Percentiles rank a stretch among this genome's conserved stretches.
These are phyloP conservation scores for Penicillium thymicola DNA, from an alignment of 2,329 filamentous ascomycete species.

Conservation along the genomic window DNA sequence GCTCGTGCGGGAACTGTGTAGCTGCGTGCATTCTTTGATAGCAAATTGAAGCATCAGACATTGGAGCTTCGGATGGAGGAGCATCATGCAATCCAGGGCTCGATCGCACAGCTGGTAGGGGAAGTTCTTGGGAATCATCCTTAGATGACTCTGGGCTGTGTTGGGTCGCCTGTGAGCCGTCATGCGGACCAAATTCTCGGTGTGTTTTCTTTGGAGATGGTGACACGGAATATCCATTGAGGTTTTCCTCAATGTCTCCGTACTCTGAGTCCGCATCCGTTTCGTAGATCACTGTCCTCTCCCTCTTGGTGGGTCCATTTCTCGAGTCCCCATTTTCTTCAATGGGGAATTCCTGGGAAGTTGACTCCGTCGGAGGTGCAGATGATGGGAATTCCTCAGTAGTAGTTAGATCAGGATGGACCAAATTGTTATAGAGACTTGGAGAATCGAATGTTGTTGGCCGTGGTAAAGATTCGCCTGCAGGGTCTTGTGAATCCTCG, in stretches of 20 bases:
- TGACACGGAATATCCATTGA: slow-evolving; percentile 13
- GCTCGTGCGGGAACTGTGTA: slow-evolving; percentile 38
- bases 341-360: neutral
- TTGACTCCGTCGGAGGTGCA: slow-evolving; percentile 1
- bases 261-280: slow-evolving; percentile 42
- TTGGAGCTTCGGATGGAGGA: slow-evolving; percentile 26
- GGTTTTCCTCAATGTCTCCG: slow-evolving; percentile 26
- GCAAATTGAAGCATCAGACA: slow-evolving; percentile 38
- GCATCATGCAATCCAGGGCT: slow-evolving; percentile 24
- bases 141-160: slow-evolving; percentile 11
- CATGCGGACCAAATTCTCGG: neutral
- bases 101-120: slow-evolving; percentile 23
- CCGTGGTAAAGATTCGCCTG: neutral
- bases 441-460: neutral
- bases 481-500: slow-evolving; percentile 7
- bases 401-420: neutral
- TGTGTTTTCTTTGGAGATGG: neutral
- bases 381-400: neutral
- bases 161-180: slow-evolving; percentile 1
- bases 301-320: slow-evolving; percentile 10
- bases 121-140: slow-evolving; percentile 34
- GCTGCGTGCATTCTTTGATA: slow-evolving; percentile 36
- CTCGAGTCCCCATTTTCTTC: neutral
- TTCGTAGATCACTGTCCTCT: slow-evolving; percentile 40
- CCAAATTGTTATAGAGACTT: neutral